Evolutionary conservation across 139 green algal species (phyloP), one percentile per base, ranked within the genome.

Genomic region (Desmodesmus armatus): DNA sequence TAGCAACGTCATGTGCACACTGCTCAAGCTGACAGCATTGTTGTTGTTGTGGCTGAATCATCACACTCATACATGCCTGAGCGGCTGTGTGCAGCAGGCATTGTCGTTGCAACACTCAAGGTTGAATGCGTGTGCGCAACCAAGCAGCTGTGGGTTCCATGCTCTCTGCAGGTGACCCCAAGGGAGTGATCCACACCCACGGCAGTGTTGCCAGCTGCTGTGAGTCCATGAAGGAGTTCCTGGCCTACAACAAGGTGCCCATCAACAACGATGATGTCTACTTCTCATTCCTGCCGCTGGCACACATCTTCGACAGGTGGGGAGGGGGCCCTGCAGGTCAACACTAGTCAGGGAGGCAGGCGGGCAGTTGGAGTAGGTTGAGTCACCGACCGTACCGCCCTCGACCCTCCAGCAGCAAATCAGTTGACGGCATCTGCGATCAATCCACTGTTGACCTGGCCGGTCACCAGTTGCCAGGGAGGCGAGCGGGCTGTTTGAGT

Each of bases 281-380:
- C 81, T 81, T 87, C 66, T 76, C 51, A 11, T 87, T 82, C 81
- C 70, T 87, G 27, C 73, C 81, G 15, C 53, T 87, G 70, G 95
- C 95, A 25, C 96, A 98, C 92, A 98, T 98, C 89, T 98, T 97
- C 81, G 96, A 98, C 93, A 87, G 92, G 89, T 82, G 51, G 15
- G 53, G 9, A 55, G 47, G 47, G 13, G 13, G 9, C 13, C 47
- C 47, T 55, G 47, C 47, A 7, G 13, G 7, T 21, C 47, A 7
- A 13, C 47, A 55, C 47, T 7, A 21, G 47, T 55, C 7, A 55
- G 7, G 7, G 13, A 13, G 7, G 9, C 7, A 21, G 47, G 47
- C 47, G n/a, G n/a, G n/a, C 47, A 55, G 47, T 55, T 7, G 47
- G 47, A 55, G 7, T 21, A 21, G 47, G 9, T 13, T 55, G 47